Evolutionary conservation across 2,329 filamentous ascomycete genomes (phyloP), one percentile per base, ranked within the genome.

Genomic region (Colletotrichum shisoi): DNA sequence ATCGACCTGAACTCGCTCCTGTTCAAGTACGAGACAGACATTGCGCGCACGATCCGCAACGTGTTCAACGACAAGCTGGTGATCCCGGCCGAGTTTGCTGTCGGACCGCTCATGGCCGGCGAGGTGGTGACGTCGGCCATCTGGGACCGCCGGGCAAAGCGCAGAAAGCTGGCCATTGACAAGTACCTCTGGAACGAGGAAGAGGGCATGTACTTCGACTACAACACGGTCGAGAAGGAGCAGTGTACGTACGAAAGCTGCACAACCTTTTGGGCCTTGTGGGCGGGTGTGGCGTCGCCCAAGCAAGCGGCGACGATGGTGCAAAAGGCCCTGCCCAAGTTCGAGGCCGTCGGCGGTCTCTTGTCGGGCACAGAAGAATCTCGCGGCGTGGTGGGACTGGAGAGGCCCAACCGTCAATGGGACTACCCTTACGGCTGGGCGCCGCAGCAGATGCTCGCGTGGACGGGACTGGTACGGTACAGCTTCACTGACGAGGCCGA

Each of bases 341-440:
- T 99, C 69, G 94, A 99, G 78, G 91, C 87, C 1, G 90, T 90
- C 68, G 95, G 95, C 39, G 95, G 95, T 8, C 83, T 99, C 19
- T 85, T 96, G 1, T 94, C 94, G 1, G 94, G 94, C 61, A 97
- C 94, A 0, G 89, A 97, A 76, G 87, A 93, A 78, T 97, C 93
- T 62, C 91, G 95, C 51, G 95, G 95, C 46, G 82, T 84, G 39
- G 83, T 97, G 69, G 89, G 91, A 13, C 79, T 97, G 45, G 87
- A 94, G 72, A 87, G 94, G 54, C 95, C 95, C 8, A 98, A 97
- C 78, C 89, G 95, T 72, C 95, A 99, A 77, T 99, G 95, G 95
- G 95, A 99, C 77, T 98, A 93, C 76, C 95, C 95, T 0, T 98
- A 95, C 76, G 95, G 95, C 67, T 99, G 95, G 95, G 95, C 95